Base-by-base conservation (phyloP, 768 basidiomycete genomes). In the Tricholoma matsutake region DNA sequence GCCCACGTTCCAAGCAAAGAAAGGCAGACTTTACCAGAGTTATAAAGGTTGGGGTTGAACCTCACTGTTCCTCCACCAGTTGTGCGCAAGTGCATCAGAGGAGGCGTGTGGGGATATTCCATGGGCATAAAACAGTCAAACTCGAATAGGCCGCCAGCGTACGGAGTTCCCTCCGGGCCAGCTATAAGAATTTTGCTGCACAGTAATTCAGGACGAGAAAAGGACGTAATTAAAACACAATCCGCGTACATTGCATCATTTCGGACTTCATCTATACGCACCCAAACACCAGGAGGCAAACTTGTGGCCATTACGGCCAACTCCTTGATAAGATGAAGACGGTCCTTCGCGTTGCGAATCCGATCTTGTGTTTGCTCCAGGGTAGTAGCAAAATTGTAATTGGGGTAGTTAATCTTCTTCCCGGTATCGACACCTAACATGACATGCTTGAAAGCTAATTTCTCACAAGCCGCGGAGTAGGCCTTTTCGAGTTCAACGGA, bases 21-120 rank as follows among this genome's bases (percentile, higher is more conserved):
- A 51, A 86, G 71, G 68, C 83, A 85, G 45, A 85, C 83, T 66
- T 83, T 79, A 37, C 81, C 81, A 59, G 65, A 64, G 32, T 68
- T 68, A 62, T 84, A 84, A 16, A 86, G 70, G 67, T 85, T 85
- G 6, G 83, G 83, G 62, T 86, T 85, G 70, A 85, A 85, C 22
- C 81, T 71, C 31, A 83, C 83, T 6, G 63, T 67, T 6, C 81
- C 82, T 20, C 76, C 72, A 6, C 81, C 84, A 2, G 84, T 85
- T 13, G 84, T 85, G 34, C 78, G 72, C n/a, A 85, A 70, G 63
- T 83, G 77, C 71, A 84, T 72, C 45, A 72, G 68, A 14, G 83
- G 84, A 8, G 83, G 79, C 6, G 54, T 68, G 49, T 76, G 67
- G 7, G 84, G 82, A 67, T 85, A 84, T 56, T 78, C 71, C 13